Evolutionary conservation across 768 basidiomycete species (phyloP), one percentile per base, ranked within the genome.

Genomic region (Trametes gibbosa): DNA sequence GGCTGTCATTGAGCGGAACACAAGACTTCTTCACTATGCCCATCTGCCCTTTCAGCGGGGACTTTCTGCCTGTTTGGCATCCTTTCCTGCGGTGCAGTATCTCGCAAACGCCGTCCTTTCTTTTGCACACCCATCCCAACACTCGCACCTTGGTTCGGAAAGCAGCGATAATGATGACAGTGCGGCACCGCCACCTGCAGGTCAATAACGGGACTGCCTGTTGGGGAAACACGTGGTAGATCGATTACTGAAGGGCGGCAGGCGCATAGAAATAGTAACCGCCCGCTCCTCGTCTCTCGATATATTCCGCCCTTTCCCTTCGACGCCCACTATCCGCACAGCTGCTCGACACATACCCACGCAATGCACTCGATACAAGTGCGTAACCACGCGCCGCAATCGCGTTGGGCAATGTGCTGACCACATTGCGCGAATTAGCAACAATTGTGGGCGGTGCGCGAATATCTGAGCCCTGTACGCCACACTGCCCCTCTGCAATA

Each of bases 381-480:
- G 23, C 24, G n/a, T 29, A 39, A 4, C 32, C 8, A 34, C 23
- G 12, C n/a, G 13, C 45, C 2, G 12, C 25, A 14, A n/a, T 46
- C 50, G 42, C 32, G n/a, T 27, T 10, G 3, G 29, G 32, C 41
- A 5, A 3, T 13, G 5, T 34, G 13, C 52, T 63, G 45, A 52
- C 21, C 29, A 37, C 27, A 19, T 42, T 19, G 19, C 42, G 24
- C 39, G 47, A 13, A 54, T n/a, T 52, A 95, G 95, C 90, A 91
- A 77, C 91, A 94, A 79, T 89, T 89, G 74, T 95, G 92, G 87
- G 86, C 90, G 16, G 86, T 97, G 59, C 86, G 96, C 66, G 96
- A 98, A 72, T 95, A 96, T 73, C 87, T 98, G 59, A 90, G 87
- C 66, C 92, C 91, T 19, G 92, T 92, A 74, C 72, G 89, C 76